These are phyloP conservation scores for Alternaria dauci DNA, from an alignment of 2,329 filamentous ascomycete species.

Conservation along the genomic window DNA sequence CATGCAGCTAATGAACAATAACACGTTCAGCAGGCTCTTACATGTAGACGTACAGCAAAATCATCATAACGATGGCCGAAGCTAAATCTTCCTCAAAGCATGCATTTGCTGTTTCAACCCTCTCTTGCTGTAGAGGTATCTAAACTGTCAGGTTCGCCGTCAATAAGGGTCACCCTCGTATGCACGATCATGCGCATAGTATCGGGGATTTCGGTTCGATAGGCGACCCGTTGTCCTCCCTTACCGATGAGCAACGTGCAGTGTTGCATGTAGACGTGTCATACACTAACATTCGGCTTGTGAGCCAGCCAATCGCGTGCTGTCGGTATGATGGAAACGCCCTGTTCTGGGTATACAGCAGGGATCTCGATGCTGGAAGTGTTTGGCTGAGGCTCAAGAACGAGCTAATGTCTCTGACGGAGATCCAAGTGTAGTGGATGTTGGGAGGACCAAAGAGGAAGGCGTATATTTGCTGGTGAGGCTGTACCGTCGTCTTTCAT, in stretches of 20 bases:
- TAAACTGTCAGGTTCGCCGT: not conserved
- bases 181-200: slow-evolving; percentile 2
- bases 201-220: not conserved
- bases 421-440: not conserved
- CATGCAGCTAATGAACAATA: not conserved
- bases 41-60: not conserved
- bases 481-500: not conserved
- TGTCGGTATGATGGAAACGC: not conserved
- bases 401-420: not conserved
- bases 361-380: not conserved
- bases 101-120: not conserved
- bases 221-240: not conserved
- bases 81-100: not conserved
- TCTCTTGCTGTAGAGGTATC: not conserved
- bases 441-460: not conserved
- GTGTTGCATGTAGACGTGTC: not conserved
- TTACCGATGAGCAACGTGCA: slow-evolving; percentile 1
- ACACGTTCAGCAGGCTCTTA: not conserved
- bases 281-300: not conserved
- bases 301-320: not conserved
- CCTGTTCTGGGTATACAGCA: not conserved
- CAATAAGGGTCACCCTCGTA: not conserved
- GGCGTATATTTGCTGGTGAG: not conserved
- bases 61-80: not conserved
- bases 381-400: not conserved